Conservation (phyloP, 2,329 filamentous ascomycete species). For the Elsinoe australis region DNA sequence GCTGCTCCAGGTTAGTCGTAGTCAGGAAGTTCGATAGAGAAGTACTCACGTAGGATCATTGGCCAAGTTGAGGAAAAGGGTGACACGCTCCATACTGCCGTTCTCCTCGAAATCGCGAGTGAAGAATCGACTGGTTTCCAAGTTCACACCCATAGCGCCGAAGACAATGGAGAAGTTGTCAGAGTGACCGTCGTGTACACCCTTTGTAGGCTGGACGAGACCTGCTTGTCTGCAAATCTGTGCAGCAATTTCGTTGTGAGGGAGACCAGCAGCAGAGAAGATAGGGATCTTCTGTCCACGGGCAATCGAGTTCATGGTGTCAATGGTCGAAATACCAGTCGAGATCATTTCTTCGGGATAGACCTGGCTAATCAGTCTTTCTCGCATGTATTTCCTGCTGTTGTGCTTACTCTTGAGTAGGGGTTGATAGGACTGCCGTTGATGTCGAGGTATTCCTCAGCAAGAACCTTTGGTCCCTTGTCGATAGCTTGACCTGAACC, state of each 20-base stretch:
- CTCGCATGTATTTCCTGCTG: not conserved
- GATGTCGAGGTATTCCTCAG: constrained; percentile 97
- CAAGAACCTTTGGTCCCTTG: constrained; percentile 95
- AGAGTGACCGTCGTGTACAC: constrained; percentile 89
- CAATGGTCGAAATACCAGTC: constrained; percentile 97
- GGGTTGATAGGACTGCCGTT: constrained; percentile 99
- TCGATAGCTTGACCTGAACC: constrained; percentile 96
- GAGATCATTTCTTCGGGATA: constrained; percentile 99
- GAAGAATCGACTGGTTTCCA: constrained; percentile 98
- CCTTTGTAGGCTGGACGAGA: constrained; percentile 85
- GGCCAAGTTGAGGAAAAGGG: constrained; percentile 96
- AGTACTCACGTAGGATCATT: constrained; percentile 85
- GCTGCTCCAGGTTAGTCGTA: constrained; percentile 40
- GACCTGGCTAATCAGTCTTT: constrained; percentile 49
- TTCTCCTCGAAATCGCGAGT: constrained; percentile 98
- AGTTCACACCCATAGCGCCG: constrained; percentile 99
- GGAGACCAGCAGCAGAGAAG: constrained; percentile 95
- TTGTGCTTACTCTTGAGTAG: constrained; percentile 70
- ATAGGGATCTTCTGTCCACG: constrained; percentile 99
- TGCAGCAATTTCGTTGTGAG: constrained; percentile 98
- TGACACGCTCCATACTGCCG: constrained; percentile 93
- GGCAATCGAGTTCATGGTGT: constrained; percentile 88
- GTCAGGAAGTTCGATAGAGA: not conserved
- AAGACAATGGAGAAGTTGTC: constrained; percentile 99
- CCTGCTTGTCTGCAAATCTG: constrained; percentile 97